Base-by-base conservation (phyloP, 129 eudicot genomes). In the Cynara cardunculus region DNA sequence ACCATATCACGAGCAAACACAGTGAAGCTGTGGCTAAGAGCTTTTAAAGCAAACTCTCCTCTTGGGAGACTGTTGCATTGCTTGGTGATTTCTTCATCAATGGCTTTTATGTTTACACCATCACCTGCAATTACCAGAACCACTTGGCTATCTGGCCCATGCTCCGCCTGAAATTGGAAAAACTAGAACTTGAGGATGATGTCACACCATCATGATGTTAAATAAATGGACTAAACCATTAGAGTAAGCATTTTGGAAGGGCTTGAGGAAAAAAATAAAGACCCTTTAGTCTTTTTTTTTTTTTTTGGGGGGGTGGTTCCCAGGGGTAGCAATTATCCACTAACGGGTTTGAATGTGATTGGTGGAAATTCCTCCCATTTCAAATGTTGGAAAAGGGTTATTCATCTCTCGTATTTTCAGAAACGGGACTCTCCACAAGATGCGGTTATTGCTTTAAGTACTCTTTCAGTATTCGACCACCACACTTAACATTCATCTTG, bases 131-230 rank as follows among this genome's bases (percentile, higher is more conserved):
- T 79, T 68, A 96, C 99, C 41, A 96, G 87, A 84, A 93, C 99
- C 72, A 96, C 99, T 83, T 96, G 99, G 87, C 99, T 96, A 82
- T 96, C 99, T 25, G 99, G 98, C 46, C 99, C 99, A 86, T 96
- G 99, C 92, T 96, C 99, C 8, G 99, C 99, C 99, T 96, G 87
- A 89, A 86, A 79, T 81, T 28, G 21, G 34, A 78, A 87, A 37
- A 59, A 62, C 11, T 67, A 44, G 22, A 14, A 69, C 26, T 53
- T 88, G 56, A 77, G 76, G 72, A 64, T 30, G 69, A 81, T 31
- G 19, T 39, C 61, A 78, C 37, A 25, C 35, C 27, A 71, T 10
- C 2, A 18, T 39, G 1, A 25, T 30, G 35, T 4, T 69, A 25
- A 24, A 27, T 32, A 69, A 69, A 31, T 26, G 34, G 19, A 78